These are phyloP conservation scores for Brasilioporus rufonigricans DNA, from an alignment of 768 basidiomycete genomes.

Conservation along the genomic window DNA sequence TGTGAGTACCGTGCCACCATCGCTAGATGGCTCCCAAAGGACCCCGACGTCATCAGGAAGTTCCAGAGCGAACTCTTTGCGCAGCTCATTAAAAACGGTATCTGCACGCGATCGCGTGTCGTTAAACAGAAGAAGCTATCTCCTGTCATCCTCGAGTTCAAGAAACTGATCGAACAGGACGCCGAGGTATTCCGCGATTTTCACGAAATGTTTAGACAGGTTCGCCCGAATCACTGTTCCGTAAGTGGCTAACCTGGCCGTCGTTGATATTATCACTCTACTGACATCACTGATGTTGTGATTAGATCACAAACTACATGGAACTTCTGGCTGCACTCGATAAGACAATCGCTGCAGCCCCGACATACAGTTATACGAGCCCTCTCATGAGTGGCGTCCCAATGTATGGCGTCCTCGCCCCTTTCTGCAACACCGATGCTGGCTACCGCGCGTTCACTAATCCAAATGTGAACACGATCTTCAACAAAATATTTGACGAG, in stretches of 20 bases:
- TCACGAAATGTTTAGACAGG: no score
- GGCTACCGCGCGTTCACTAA: constrained; percentile 26
- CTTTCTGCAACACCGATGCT: constrained; percentile 20
- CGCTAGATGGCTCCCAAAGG: constrained; percentile 21
- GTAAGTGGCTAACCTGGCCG: no score
- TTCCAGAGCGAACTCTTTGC: constrained; percentile 26
- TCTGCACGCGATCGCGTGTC: constrained; percentile 9
- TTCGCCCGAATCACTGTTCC: no score
- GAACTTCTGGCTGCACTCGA: constrained; percentile 11
- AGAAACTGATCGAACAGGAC: no score
- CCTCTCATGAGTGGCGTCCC: constrained; percentile 22
- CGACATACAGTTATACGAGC: constrained; percentile 11
- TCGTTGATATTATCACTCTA: no score
- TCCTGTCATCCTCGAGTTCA: constrained; percentile 20
- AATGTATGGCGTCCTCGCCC: constrained; percentile 18
- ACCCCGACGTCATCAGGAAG: constrained; percentile 9
- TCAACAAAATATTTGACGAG: constrained; percentile 48
- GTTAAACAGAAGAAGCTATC: constrained; percentile 11
- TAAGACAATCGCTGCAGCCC: constrained; percentile 9
- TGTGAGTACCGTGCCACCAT: no score
- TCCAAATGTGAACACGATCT: constrained; percentile 42
- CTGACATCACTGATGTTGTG: no score
- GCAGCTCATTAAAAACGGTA: constrained; percentile 18
- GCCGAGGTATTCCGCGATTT: no score
- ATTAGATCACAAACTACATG: constrained; percentile 3